Conservation (phyloP, 129 eudicot genomes). For the Dittrichia graveolens region DNA sequence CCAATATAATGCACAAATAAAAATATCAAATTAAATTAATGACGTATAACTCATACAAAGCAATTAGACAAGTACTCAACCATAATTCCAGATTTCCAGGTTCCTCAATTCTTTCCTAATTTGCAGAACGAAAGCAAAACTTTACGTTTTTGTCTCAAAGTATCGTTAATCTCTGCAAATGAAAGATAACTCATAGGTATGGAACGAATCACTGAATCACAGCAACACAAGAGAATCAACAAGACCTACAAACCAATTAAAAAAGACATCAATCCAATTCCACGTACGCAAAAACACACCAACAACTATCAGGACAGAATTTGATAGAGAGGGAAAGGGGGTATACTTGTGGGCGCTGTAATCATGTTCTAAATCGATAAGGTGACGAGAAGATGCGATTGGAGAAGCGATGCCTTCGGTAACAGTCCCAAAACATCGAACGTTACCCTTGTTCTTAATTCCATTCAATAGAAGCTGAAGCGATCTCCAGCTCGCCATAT, state of each 20-base stretch:
- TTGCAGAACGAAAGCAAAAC: neutral
- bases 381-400: constrained; percentile 48
- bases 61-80: neutral
- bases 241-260: neutral
- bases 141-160: neutral
- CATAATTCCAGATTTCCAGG: neutral
- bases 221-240: constrained; percentile 4
- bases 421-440: constrained; percentile 44
- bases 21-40: neutral
- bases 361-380: constrained; percentile 59
- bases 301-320: neutral
- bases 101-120: neutral
- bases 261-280: neutral
- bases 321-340: constrained; percentile 1
- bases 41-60: neutral
- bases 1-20: neutral
- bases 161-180: constrained; percentile 2
- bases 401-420: constrained; percentile 40
- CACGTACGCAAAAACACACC: neutral
- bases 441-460: constrained; percentile 20
- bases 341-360: constrained; percentile 73
- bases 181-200: neutral
- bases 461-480: constrained; percentile 38
- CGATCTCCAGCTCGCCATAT: constrained; percentile 57
- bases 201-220: constrained; percentile 8